Percentiles rank a stretch among this genome's conserved stretches.
These are phyloP conservation scores for Sonneratia caseolaris DNA, from an alignment of 345 rosid genomes.

Conservation along the genomic window DNA sequence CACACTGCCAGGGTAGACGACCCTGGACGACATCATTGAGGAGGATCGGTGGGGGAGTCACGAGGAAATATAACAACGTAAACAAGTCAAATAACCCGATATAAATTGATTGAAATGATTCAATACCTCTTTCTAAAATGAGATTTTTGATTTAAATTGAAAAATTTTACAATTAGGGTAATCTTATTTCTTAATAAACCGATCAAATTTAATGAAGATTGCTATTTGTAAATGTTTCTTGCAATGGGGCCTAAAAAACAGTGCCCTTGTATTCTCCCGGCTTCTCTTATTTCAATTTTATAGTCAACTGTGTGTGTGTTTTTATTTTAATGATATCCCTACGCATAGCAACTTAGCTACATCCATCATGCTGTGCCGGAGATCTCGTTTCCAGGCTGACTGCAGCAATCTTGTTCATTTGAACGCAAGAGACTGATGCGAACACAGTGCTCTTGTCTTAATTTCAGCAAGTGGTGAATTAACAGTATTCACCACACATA, in stretches of 20 bases:
- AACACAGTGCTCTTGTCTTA: neutral
- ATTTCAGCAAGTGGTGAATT: neutral
- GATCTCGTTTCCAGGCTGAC: neutral
- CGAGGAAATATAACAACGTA: neutral
- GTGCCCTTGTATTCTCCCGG: neutral
- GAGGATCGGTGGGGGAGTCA: neutral
- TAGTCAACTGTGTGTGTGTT: neutral
- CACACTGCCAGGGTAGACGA: neutral
- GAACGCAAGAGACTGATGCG: neutral
- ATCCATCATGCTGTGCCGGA: neutral
- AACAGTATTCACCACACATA: too few species aligned
- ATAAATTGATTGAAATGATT: too few species aligned
- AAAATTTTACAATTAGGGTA: too few species aligned
- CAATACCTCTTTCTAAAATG: too few species aligned
- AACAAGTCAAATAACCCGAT: constrained; percentile 10
- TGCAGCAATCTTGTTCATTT: neutral
- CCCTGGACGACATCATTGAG: neutral
- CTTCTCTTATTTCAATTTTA: neutral
- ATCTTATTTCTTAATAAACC: too few species aligned
- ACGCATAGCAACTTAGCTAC: neutral
- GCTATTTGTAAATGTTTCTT: too few species aligned
- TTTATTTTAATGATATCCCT: neutral
- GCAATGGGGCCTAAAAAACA: too few species aligned
- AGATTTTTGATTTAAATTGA: too few species aligned
- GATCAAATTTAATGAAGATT: too few species aligned